A percentile compares a stretch with the other conserved stretches of the same genome.
Evolutionary conservation across 75 land plant genomes (phyloP).

Genomic region (Ceratopteris richardii): DNA sequence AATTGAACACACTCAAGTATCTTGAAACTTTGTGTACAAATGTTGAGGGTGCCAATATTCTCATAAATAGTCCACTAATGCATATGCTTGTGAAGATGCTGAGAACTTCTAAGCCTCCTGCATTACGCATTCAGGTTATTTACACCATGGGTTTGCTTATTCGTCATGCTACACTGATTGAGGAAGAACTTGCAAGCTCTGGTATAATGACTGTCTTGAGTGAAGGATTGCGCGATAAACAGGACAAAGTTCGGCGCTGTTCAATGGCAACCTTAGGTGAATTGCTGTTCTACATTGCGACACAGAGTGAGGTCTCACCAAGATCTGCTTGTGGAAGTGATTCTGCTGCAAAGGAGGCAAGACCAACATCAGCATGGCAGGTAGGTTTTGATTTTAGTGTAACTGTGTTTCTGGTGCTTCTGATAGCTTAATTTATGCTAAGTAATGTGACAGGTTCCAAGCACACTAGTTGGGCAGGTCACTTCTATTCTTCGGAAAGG

Average conservation of each 20-base stretch:
- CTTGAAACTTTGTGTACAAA: slow-evolving; percentile 72
- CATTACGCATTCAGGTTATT: slow-evolving; percentile 65
- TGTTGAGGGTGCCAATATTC: slow-evolving; percentile 72
- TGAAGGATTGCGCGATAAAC: slow-evolving; percentile 83
- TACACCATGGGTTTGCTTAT: slow-evolving; percentile 78
- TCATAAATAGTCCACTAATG: slow-evolving; percentile 90
- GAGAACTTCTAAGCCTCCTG: slow-evolving; percentile 54
- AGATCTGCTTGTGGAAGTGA: slow-evolving; percentile 44
- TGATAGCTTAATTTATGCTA: no score
- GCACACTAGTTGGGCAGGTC: slow-evolving; percentile 64
- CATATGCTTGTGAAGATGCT: slow-evolving; percentile 76
- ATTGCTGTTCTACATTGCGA: slow-evolving; percentile 82
- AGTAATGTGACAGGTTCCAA: slow-evolving; percentile 50
- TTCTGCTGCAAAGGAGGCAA: slow-evolving; percentile 62
- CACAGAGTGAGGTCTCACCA: slow-evolving; percentile 49
- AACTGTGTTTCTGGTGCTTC: background rate
- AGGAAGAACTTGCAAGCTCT: slow-evolving; percentile 75
- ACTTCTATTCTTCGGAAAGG: slow-evolving; percentile 89
- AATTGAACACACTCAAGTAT: slow-evolving; percentile 74
- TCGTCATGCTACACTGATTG: slow-evolving; percentile 82
- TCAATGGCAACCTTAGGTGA: slow-evolving; percentile 99
- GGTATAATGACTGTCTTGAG: slow-evolving; percentile 76
- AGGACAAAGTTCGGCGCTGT: slow-evolving; percentile 90
- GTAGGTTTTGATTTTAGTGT: slow-evolving; percentile 26
- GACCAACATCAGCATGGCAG: slow-evolving; percentile 73